Conservation (phyloP, 2,329 filamentous ascomycete genomes). For the Fusarium nurragi region DNA sequence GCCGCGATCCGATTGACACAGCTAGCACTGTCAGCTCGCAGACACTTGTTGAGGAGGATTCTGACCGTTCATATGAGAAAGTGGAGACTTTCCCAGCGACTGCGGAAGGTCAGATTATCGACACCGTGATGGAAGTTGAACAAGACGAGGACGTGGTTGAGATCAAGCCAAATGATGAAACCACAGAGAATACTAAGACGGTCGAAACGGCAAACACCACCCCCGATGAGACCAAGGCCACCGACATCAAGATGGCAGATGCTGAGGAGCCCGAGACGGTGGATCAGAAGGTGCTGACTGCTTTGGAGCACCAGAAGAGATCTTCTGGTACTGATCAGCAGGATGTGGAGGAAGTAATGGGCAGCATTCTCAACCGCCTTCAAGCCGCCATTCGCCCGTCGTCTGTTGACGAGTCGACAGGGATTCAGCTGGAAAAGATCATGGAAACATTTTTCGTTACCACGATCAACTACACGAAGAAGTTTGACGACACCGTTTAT, state of each 20-base stretch:
- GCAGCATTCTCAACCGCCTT: conserved; percentile 89
- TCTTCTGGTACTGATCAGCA: conserved; percentile 76
- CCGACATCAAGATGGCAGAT: conserved; percentile 47
- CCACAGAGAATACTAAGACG: not conserved
- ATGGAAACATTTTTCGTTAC: conserved; percentile 75
- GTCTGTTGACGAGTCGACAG: conserved; percentile 67
- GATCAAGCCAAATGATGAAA: not conserved
- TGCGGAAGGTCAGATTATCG: conserved; percentile 38
- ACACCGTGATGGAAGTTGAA: conserved; percentile 39
- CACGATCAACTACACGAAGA: conserved; percentile 68
- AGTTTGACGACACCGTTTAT: conserved; percentile 55
- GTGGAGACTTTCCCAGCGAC: conserved; percentile 38
- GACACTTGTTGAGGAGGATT: conserved; percentile 59
- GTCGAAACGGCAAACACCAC: conserved; percentile 10
- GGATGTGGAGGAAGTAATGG: conserved; percentile 95
- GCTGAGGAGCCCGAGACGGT: conserved; percentile 51
- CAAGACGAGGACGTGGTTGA: conserved; percentile 27
- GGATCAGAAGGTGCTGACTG: conserved; percentile 58
- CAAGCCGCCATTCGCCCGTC: conserved; percentile 84
- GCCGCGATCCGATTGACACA: conserved; percentile 49
- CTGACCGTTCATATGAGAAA: conserved; percentile 50
- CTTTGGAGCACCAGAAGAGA: conserved; percentile 57
- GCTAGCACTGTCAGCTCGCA: conserved; percentile 61
- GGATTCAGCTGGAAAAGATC: conserved; percentile 83
- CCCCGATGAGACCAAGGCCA: not conserved